These are phyloP conservation scores for Closterium sp. DNA, from an alignment of 139 green algal species.

Conservation along the genomic window DNA sequence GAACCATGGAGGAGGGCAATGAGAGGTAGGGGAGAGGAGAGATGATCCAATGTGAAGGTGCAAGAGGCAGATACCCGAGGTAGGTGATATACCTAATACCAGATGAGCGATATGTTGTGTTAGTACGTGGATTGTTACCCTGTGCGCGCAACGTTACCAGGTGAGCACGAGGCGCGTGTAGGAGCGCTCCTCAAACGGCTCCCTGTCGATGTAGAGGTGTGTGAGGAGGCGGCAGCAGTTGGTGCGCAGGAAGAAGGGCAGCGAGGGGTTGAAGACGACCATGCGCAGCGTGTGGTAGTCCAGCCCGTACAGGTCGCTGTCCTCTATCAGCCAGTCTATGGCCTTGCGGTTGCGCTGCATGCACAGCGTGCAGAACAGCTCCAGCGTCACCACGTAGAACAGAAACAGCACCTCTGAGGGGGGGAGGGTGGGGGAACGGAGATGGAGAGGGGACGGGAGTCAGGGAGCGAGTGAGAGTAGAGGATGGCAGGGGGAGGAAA, in stretches of 20 bases:
- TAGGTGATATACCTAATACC: no score
- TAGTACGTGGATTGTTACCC: background rate
- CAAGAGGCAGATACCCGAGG: background rate
- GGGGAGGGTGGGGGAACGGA: background rate
- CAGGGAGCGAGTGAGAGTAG: background rate
- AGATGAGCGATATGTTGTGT: background rate
- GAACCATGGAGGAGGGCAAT: background rate
- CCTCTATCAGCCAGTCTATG: constrained; percentile 12
- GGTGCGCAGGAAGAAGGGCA: constrained; percentile 22
- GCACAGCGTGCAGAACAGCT: constrained; percentile 14
- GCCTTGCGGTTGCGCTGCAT: constrained; percentile 19
- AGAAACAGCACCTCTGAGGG: background rate
- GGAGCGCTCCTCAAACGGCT: background rate
- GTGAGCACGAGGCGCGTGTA: background rate
- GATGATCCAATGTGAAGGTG: no score
- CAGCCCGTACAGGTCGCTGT: background rate
- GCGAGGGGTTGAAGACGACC: background rate
- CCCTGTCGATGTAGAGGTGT: constrained; percentile 8
- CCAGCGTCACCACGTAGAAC: constrained; percentile 5
- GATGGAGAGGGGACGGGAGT: background rate
- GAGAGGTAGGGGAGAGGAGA: background rate
- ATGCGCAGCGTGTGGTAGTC: constrained; percentile 2
- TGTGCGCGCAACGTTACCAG: background rate
- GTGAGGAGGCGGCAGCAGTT: constrained; percentile 6
- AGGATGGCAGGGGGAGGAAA: background rate